phyloP scores from a whole-genome alignment of 805 yeast genomes.

The Metschnikowia baotianmanensis region DNA sequence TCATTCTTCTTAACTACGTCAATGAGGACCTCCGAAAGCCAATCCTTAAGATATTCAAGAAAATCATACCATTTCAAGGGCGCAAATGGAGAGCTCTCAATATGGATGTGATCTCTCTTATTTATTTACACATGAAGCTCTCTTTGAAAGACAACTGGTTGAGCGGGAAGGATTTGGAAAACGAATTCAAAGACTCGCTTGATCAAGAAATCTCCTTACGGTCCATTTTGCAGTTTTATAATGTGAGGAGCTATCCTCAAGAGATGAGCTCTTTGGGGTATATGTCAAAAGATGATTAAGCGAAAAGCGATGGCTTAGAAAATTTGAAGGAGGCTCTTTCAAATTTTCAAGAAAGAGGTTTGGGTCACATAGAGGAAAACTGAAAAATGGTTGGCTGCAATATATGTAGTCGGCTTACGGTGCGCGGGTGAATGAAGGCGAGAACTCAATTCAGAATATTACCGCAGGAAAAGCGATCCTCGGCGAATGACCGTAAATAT shows the following conservation, averaged over 20 bases:
- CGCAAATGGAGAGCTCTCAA: conserved; percentile 91
- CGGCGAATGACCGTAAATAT: too few species aligned
- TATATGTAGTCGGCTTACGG: too few species aligned
- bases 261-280: conserved; percentile 61
- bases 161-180: conserved; percentile 72
- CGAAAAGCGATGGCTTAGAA: too few species aligned
- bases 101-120: conserved; percentile 89
- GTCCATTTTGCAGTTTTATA: conserved; percentile 74
- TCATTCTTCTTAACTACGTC: conserved; percentile 53
- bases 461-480: too few species aligned
- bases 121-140: conserved; percentile 71
- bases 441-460: too few species aligned
- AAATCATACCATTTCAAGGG: conserved; percentile 85
- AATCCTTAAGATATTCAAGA: conserved; percentile 69
- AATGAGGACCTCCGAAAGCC: conserved; percentile 65
- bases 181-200: conserved; percentile 70
- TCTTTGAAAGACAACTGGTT: conserved; percentile 85
- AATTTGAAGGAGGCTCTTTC: too few species aligned
- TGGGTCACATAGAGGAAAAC: too few species aligned
- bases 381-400: too few species aligned
- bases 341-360: too few species aligned
- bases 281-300: neutral
- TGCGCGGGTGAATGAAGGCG: too few species aligned
- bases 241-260: conserved; percentile 53
- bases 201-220: conserved; percentile 85